Base-by-base conservation (phyloP, 495 filamentous ascomycete genomes). In the Penicillium canescens region DNA sequence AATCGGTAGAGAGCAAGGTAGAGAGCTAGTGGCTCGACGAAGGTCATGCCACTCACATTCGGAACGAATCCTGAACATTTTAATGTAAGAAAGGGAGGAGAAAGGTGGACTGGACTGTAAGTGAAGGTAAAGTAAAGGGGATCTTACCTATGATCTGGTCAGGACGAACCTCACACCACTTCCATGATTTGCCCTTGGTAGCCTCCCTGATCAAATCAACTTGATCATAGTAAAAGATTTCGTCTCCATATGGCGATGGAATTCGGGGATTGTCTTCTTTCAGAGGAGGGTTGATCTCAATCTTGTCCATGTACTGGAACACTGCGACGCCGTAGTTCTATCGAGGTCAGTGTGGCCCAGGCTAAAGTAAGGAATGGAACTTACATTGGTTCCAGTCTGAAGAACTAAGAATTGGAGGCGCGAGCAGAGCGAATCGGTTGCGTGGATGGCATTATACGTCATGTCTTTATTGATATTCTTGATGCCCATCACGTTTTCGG, bases 211-310 rank as follows among this genome's bases (percentile, higher is more conserved):
- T 61, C 13, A 67, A 50, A 45, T 80, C 76, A 28, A 72, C 67
- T 52, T 78, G 73, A 11, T 49, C 55, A 46, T 78, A 80, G 63
- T 80, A 80, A 63, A 80, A 77, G 38, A 79, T 68, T 41, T 80
- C 70, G 21, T 63, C 56, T n/a, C 60, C 65, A 37, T 60, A 77
- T 2, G 73, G 72, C 2, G 72, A 63, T 0, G 75, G 70, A 42
- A 81, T 68, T 8, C 76, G 70, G 8, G 72, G 68, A 20, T 52
- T 48, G 35, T 62, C 59, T 46, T 81, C 77, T 14, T 65, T 65
- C 23, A 71, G 55, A 1, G 74, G 74, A 20, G 43, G 43, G 5
- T 34, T 46, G 28, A 46, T 42, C 35, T 55, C 52, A 39, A 62
- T 56, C n/a, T 62, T 14, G 18, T 62, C 60, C 23, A 39, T 26